Evolutionary conservation across 345 rosid genomes (phyloP).

Genomic region (Cardamine occulta): DNA sequence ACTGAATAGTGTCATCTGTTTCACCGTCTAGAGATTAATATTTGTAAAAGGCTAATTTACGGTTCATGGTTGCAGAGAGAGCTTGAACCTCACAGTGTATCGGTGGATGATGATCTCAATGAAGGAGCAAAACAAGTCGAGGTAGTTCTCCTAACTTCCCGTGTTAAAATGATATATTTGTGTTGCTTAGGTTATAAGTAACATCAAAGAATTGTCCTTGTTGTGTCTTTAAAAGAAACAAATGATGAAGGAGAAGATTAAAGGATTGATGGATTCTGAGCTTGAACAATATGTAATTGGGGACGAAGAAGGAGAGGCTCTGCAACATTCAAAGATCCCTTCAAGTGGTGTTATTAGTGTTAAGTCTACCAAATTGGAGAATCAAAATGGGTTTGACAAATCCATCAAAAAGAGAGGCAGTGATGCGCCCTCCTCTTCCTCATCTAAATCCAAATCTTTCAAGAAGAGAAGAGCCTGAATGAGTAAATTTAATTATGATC

Average conservation of each 20-base stretch:
- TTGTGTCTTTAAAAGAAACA: constrained; percentile 50
- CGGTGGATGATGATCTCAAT: constrained; percentile 77
- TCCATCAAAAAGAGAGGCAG: constrained; percentile 62
- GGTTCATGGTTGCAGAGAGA: constrained; percentile 52
- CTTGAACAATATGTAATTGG: constrained; percentile 65
- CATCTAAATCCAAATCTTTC: constrained; percentile 53
- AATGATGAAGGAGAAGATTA: constrained; percentile 58
- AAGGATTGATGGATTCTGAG: constrained; percentile 58
- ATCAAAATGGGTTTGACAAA: constrained; percentile 43
- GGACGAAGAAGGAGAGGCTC: constrained; percentile 66
- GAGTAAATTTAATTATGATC: neutral
- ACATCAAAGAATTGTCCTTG: constrained; percentile 61
- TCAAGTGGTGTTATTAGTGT: constrained; percentile 66
- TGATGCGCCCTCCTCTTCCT: constrained; percentile 44
- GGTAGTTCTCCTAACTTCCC: constrained; percentile 49
- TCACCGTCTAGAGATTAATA: constrained; percentile 4
- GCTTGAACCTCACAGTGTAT: constrained; percentile 69
- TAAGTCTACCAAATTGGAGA: constrained; percentile 44
- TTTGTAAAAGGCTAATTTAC: constrained; percentile 16
- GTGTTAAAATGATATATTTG: neutral
- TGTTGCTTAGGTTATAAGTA: constrained; percentile 33
- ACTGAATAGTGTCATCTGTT: constrained; percentile 10
- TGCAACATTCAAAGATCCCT: constrained; percentile 59
- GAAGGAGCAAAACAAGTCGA: constrained; percentile 85
- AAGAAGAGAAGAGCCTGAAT: constrained; percentile 61